Evolutionary conservation across 192 early-diverging fungal species (phyloP).

Genomic region (Gaertneriomyces semiglobifer): DNA sequence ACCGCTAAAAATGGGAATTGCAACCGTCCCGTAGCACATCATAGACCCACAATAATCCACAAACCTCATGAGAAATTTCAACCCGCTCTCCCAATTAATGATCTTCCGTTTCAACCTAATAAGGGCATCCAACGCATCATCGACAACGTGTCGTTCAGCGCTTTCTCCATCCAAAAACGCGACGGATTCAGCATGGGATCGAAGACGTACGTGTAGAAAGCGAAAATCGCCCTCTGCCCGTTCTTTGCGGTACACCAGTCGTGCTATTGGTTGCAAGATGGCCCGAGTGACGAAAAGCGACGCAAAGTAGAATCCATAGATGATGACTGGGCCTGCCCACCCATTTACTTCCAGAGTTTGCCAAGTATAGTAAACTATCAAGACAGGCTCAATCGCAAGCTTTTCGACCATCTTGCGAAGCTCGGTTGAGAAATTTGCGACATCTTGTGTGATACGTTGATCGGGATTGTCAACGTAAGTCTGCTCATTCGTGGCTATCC

Average conservation of each 20-base stretch:
- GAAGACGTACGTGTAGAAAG: constrained; percentile 67
- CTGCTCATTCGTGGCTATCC: constrained; percentile 1
- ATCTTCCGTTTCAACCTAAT: constrained; percentile 55
- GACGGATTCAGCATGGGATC: constrained; percentile 74
- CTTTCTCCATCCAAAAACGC: constrained; percentile 77
- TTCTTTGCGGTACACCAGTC: constrained; percentile 70
- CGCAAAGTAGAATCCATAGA: constrained; percentile 72
- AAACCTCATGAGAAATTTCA: constrained; percentile 53
- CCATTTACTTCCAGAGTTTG: constrained; percentile 66
- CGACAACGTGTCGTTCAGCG: constrained; percentile 55
- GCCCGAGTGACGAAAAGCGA: constrained; percentile 65
- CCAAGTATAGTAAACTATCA: constrained; percentile 77
- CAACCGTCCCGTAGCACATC: constrained; percentile 75
- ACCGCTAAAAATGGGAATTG: constrained; percentile 79
- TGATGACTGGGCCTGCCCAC: constrained; percentile 60
- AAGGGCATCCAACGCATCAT: constrained; percentile 53
- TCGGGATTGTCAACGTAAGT: constrained; percentile 49
- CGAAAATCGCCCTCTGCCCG: constrained; percentile 79
- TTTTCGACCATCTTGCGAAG: constrained; percentile 55
- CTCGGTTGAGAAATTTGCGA: constrained; percentile 70
- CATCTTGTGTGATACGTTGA: constrained; percentile 86
- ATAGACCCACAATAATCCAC: constrained; percentile 77
- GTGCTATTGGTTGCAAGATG: constrained; percentile 73
- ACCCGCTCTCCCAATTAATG: constrained; percentile 41
- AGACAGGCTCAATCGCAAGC: constrained; percentile 66